phyloP scores from a whole-genome alignment of 805 yeast species.

The Kazachstania martiniae region DNA sequence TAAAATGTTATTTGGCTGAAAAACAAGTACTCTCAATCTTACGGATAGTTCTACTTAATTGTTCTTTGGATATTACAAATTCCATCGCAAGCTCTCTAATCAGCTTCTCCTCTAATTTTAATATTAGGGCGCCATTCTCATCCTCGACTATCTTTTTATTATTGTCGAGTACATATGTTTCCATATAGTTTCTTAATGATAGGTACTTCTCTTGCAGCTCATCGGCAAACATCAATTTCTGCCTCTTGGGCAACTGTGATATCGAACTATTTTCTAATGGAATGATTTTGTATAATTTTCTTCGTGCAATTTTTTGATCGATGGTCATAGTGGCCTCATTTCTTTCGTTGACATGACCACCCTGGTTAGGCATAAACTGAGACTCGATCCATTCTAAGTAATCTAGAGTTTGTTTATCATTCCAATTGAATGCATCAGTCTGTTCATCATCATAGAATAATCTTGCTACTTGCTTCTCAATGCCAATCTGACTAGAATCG shows the following conservation, averaged over 20 bases:
- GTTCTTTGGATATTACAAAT: conserved; percentile 10
- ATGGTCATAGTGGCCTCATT: conserved; percentile 11
- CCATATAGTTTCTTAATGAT: conserved; percentile 7
- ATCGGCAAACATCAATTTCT: conserved; percentile 9
- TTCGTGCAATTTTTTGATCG: conserved; percentile 23
- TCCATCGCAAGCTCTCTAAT: conserved; percentile 7
- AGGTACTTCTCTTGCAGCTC: conserved; percentile 19
- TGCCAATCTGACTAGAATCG: too few species aligned
- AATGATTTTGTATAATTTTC: conserved; percentile 20
- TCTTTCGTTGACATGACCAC: background rate
- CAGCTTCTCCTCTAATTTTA: conserved; percentile 9
- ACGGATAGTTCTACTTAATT: conserved; percentile 7
- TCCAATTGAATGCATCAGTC: conserved; percentile 12
- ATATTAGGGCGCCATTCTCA: conserved; percentile 4
- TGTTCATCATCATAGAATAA: conserved; percentile 3
- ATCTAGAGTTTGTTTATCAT: conserved; percentile 10
- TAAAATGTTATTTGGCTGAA: too few species aligned
- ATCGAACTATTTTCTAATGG: conserved; percentile 10
- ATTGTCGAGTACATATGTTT: conserved; percentile 1
- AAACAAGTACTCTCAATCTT: too few species aligned
- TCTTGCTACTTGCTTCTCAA: conserved; percentile 4
- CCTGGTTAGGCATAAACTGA: conserved; percentile 11
- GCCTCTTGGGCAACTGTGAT: background rate
- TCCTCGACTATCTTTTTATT: background rate
- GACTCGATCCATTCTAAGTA: conserved; percentile 24